These are phyloP conservation scores for Starmerella cellae DNA, from an alignment of 805 yeast species.

Conservation along the genomic window DNA sequence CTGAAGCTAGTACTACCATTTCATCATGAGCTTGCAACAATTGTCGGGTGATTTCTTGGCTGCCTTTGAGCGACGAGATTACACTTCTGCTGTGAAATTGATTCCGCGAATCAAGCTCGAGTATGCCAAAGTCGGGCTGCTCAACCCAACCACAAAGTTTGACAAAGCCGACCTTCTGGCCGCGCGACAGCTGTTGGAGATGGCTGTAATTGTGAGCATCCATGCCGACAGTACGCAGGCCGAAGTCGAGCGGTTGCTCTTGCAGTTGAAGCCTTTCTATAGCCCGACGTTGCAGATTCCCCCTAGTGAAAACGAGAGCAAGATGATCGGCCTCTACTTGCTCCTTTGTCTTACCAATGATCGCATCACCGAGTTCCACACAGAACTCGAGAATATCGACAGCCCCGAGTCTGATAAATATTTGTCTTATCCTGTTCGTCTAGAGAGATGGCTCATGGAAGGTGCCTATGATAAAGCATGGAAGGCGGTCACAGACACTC, in stretches of 20 bases:
- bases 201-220: conserved; percentile 73
- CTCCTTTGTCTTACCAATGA: conserved; percentile 69
- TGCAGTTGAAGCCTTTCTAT: conserved; percentile 70
- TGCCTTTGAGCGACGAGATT: conserved; percentile 50
- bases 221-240: conserved; percentile 42
- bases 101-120: conserved; percentile 66
- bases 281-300: conserved; percentile 30
- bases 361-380: conserved; percentile 76
- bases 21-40: conserved; percentile 41
- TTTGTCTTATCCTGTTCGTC: conserved; percentile 69
- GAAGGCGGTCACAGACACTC: conserved; percentile 49
- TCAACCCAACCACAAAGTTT: conserved; percentile 46
- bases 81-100: conserved; percentile 44
- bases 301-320: conserved; percentile 49
- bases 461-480: conserved; percentile 90
- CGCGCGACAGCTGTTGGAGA: conserved; percentile 71
- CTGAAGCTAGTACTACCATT: too few relatives aligned
- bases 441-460: conserved; percentile 91
- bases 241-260: conserved; percentile 57
- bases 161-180: conserved; percentile 49
- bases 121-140: conserved; percentile 59
- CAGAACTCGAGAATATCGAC: conserved; percentile 65
- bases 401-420: conserved; percentile 54
- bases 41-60: conserved; percentile 56
- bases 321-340: conserved; percentile 63